Evolutionary conservation across 805 yeast genomes (phyloP).

Genomic region (Candida easanensis): DNA sequence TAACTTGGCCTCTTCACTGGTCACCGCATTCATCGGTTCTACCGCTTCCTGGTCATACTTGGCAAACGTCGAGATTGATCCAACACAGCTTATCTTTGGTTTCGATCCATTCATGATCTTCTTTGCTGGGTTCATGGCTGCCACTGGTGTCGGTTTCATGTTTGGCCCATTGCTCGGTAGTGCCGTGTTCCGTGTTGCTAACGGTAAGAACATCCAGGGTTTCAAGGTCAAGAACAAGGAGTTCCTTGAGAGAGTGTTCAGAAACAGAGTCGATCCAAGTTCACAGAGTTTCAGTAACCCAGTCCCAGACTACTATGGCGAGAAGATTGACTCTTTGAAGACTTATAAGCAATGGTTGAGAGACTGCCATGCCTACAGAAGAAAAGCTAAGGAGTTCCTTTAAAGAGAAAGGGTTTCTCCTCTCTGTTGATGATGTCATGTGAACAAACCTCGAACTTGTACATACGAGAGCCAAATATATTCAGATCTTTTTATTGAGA

Average conservation of each 20-base stretch:
- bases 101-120: constrained; percentile 84
- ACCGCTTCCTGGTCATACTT: constrained; percentile 69
- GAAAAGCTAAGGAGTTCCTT: constrained; percentile 75
- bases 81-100: constrained; percentile 82
- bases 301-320: constrained; percentile 98
- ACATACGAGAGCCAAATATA: background rate
- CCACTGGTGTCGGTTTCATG: constrained; percentile 76
- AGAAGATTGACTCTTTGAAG: constrained; percentile 80
- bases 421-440: background rate
- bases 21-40: constrained; percentile 67
- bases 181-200: constrained; percentile 55
- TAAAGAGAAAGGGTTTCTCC: constrained; percentile 25
- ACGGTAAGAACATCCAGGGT: constrained; percentile 42
- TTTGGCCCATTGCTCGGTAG: constrained; percentile 83
- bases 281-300: constrained; percentile 90
- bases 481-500: background rate
- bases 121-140: constrained; percentile 67
- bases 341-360: constrained; percentile 95
- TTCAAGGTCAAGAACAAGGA: constrained; percentile 64
- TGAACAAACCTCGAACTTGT: background rate
- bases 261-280: constrained; percentile 88
- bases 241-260: constrained; percentile 70
- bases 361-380: constrained; percentile 86
- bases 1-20: constrained; percentile 62
- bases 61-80: constrained; percentile 81